A percentile compares a stretch with the other conserved stretches of the same genome.
Evolutionary conservation across 495 filamentous ascomycete species (phyloP).

Genomic region (Melanomma pulvis-pyrius): DNA sequence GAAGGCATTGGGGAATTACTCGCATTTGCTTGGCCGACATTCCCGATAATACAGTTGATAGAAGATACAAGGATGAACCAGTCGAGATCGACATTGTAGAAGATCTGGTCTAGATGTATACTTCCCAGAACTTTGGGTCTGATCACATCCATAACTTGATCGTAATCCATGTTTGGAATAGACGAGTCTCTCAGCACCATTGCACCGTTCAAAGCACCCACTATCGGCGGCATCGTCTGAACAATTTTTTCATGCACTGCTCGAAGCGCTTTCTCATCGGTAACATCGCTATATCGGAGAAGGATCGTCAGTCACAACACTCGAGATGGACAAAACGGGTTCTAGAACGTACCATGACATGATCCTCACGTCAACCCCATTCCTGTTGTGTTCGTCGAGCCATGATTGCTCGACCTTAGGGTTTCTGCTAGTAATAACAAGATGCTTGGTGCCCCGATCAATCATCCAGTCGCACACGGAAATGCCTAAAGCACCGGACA

Average conservation of each 20-base stretch:
- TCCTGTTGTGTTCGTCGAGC: background rate
- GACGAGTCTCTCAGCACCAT: background rate
- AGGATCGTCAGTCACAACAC: background rate
- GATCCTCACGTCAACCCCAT: background rate
- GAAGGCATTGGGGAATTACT: too few species aligned
- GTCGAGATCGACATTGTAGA: conserved; percentile 5
- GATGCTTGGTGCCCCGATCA: conserved; percentile 35
- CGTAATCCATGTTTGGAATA: background rate
- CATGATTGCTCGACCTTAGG: background rate
- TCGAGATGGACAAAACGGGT: background rate
- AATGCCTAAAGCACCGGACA: conserved; percentile 41
- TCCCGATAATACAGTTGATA: background rate
- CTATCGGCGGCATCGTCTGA: background rate
- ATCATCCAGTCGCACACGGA: conserved; percentile 40
- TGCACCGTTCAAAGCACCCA: background rate
- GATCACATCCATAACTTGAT: background rate
- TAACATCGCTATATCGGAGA: background rate
- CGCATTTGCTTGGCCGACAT: background rate
- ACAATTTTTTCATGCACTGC: background rate
- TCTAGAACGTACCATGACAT: background rate
- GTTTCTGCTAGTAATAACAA: conserved; percentile 17
- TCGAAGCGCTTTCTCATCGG: background rate
- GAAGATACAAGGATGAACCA: conserved; percentile 19
- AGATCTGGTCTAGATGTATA: conserved; percentile 11
- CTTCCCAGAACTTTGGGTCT: conserved; percentile 6